Conservation (phyloP, 1,284 basidiomycete genomes). For the Leccinum subrobustum region DNA sequence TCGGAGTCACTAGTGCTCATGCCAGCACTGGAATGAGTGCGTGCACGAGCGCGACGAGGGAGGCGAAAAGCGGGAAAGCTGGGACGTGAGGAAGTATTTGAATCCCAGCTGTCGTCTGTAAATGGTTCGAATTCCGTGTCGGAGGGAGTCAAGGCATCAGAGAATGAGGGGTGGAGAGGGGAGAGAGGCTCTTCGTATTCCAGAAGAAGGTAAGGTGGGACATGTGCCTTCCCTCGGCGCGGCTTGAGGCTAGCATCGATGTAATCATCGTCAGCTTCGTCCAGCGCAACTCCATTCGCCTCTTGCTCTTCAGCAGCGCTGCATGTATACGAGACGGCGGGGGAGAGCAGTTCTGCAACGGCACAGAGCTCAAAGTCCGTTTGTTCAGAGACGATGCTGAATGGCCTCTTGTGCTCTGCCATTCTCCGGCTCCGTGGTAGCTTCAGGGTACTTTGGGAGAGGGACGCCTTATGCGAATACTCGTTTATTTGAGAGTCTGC, state of each 20-base stretch:
- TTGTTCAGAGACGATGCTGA: slow-evolving; percentile 36
- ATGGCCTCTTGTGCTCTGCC: slow-evolving; percentile 23
- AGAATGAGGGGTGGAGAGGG: slow-evolving; percentile 23
- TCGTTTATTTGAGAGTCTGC: slow-evolving; percentile 16
- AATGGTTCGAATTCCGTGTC: slow-evolving; percentile 38
- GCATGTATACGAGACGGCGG: slow-evolving; percentile 25
- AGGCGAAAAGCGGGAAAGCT: slow-evolving; percentile 25
- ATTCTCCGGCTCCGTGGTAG: slow-evolving; percentile 17
- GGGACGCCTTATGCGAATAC: slow-evolving; percentile 24
- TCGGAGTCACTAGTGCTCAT: slow-evolving; percentile 39
- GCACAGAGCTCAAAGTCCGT: slow-evolving; percentile 39
- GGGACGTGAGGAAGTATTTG: slow-evolving; percentile 18
- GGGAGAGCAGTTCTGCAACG: slow-evolving; percentile 39
- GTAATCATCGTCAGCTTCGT: slow-evolving; percentile 31
- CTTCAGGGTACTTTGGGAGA: slow-evolving; percentile 28
- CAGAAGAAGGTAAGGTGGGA: slow-evolving; percentile 27
- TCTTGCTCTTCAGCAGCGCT: slow-evolving; percentile 33
- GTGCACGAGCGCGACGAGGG: slow-evolving; percentile 23
- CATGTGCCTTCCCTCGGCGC: slow-evolving; percentile 7
- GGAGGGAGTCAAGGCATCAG: slow-evolving; percentile 22
- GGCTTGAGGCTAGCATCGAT: slow-evolving; percentile 25
- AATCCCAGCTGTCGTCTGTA: slow-evolving; percentile 32
- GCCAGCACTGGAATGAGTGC: slow-evolving; percentile 29
- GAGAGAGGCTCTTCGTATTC: slow-evolving; percentile 34
- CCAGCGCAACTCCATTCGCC: slow-evolving; percentile 21